These are phyloP conservation scores for Platanus orientalis DNA, from an alignment of 164 flowering plant genomes.

Conservation along the genomic window DNA sequence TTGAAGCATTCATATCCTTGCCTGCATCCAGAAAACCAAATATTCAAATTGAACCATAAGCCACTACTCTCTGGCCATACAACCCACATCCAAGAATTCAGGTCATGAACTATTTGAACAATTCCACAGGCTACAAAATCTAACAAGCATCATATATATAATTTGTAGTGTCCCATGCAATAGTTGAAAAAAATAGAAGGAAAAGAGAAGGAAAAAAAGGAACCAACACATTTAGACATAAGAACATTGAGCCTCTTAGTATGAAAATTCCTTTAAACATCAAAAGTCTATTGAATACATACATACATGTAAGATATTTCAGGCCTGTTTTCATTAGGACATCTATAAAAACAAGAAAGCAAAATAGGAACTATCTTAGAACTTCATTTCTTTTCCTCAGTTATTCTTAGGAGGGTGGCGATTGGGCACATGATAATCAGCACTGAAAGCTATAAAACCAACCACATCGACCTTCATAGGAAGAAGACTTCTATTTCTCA, in stretches of 20 bases:
- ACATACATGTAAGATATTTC: slow-evolving; percentile 27
- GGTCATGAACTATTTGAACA: neutral
- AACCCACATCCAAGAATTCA: neutral
- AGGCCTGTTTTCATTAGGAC: slow-evolving; percentile 12
- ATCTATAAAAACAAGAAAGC: slow-evolving; percentile 12
- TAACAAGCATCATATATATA: neutral
- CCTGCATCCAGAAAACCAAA: slow-evolving; percentile 32
- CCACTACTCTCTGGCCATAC: neutral
- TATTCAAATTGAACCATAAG: slow-evolving; percentile 13
- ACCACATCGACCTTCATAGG: slow-evolving; percentile 23
- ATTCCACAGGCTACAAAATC: neutral
- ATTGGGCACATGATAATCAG: slow-evolving; percentile 49
- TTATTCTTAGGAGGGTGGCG: slow-evolving; percentile 62
- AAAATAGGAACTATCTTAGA: slow-evolving; percentile 7
- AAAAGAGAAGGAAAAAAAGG: too few relatives aligned
- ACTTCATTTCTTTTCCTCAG: slow-evolving; percentile 28
- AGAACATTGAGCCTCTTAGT: slow-evolving; percentile 2
- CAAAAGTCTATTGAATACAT: slow-evolving; percentile 23
- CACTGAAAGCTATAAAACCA: slow-evolving; percentile 38
- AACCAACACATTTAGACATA: neutral
- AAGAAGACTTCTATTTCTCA: slow-evolving; percentile 19
- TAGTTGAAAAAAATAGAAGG: too few relatives aligned
- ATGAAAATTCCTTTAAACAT: slow-evolving; percentile 16
- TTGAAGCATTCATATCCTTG: slow-evolving; percentile 15
- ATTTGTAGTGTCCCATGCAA: too few relatives aligned